Conservation (phyloP, 2,329 filamentous ascomycete species). For the Cadophora sp. region DNA sequence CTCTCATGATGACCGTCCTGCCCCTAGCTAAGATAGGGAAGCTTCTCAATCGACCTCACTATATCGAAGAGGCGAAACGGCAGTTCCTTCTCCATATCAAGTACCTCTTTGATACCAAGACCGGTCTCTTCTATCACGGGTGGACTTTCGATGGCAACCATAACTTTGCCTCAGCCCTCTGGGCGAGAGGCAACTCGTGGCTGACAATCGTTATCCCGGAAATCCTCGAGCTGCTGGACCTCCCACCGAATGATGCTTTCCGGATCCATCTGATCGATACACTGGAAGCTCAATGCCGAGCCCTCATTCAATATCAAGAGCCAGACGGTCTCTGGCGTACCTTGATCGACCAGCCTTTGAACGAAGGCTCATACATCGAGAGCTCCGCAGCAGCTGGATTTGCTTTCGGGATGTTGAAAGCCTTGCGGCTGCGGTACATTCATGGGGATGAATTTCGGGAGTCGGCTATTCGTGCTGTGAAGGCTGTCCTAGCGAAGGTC, state of each 20-base stretch:
- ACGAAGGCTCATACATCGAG: constrained; percentile 76
- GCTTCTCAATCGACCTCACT: constrained; percentile 72
- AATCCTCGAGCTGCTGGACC: constrained; percentile 74
- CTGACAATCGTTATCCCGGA: constrained; percentile 85
- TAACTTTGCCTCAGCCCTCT: constrained; percentile 64
- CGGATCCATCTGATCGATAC: constrained; percentile 62
- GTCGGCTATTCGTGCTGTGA: constrained; percentile 69
- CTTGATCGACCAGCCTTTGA: constrained; percentile 78
- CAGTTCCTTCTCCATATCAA: constrained; percentile 82
- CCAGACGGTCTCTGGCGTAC: constrained; percentile 75
- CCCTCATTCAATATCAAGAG: constrained; percentile 66
- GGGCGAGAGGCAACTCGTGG: constrained; percentile 73
- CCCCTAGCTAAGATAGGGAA: constrained; percentile 76
- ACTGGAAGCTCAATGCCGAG: constrained; percentile 72
- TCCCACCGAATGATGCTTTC: constrained; percentile 62
- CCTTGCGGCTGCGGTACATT: constrained; percentile 72
- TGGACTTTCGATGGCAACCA: constrained; percentile 78
- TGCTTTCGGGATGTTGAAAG: constrained; percentile 81
- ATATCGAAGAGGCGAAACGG: constrained; percentile 78
- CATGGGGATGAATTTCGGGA: constrained; percentile 61
- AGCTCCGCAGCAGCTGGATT: constrained; percentile 82
- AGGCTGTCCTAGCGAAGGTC: constrained; percentile 71
- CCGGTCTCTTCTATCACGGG: constrained; percentile 78
- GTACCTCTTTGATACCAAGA: constrained; percentile 75
- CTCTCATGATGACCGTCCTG: constrained; percentile 86